Percentiles rank a stretch among this genome's conserved stretches.
Conservation (phyloP, 805 yeast genomes). For the Pichia phayaonensis region DNA sequence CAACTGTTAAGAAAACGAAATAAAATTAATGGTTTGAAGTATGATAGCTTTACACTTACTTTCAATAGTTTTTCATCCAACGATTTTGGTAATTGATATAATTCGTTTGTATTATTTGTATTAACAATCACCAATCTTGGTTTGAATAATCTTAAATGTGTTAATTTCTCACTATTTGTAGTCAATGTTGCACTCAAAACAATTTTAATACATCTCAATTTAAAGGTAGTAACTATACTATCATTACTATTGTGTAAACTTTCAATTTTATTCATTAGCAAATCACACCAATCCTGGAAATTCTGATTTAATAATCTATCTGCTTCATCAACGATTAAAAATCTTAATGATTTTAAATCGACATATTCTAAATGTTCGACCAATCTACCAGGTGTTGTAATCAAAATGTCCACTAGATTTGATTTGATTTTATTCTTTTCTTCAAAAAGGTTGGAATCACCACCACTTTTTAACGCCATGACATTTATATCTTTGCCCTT, state of each 20-base stretch:
- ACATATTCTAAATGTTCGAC: conserved; percentile 59
- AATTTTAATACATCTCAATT: conserved; percentile 45
- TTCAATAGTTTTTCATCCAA: conserved; percentile 31
- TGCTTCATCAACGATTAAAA: conserved; percentile 73
- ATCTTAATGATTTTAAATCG: conserved; percentile 46
- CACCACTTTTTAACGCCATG: conserved; percentile 47
- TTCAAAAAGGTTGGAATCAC: conserved; percentile 42
- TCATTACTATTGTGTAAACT: conserved; percentile 25
- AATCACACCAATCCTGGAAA: conserved; percentile 86
- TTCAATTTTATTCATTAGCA: conserved; percentile 36
- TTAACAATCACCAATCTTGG: conserved; percentile 78
- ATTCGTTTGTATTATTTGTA: conserved; percentile 39
- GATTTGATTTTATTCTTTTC: conserved; percentile 48
- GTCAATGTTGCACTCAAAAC: conserved; percentile 91
- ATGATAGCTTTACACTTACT: conserved; percentile 25
- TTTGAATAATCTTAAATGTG: conserved; percentile 56
- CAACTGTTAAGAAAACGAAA: conserved; percentile 42
- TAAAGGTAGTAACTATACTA: conserved; percentile 28
- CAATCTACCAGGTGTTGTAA: conserved; percentile 72
- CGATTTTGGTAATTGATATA: conserved; percentile 53
- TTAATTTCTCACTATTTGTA: conserved; percentile 81
- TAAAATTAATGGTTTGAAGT: conserved; percentile 67
- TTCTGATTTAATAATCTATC: conserved; percentile 78
- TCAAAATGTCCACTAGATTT: conserved; percentile 52
- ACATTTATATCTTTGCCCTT: conserved; percentile 63